Conservation (phyloP, 179 eudicot genomes). For the Spergularia azorica region DNA sequence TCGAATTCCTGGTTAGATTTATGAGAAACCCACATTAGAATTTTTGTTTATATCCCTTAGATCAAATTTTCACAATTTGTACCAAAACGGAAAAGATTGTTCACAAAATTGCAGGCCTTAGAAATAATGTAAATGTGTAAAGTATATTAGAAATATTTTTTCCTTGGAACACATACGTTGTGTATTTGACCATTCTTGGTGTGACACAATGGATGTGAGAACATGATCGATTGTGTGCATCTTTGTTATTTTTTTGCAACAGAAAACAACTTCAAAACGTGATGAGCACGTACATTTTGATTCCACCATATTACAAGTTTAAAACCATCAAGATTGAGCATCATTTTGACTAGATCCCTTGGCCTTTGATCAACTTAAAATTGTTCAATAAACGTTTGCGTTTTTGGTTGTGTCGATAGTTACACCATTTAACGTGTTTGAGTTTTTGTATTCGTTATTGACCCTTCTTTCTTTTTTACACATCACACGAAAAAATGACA, state of each 20-base stretch:
- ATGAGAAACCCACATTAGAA: conserved; percentile 13
- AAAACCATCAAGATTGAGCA: background rate
- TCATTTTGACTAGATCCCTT: background rate
- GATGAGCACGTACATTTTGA: conserved; percentile 1
- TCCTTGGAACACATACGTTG: no score
- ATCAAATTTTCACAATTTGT: background rate
- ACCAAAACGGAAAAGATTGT: background rate
- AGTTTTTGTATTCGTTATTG: no score
- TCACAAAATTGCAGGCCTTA: no score
- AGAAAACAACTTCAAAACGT: background rate
- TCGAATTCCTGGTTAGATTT: conserved; percentile 29
- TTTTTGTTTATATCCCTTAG: background rate
- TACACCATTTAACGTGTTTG: no score
- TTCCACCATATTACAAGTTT: background rate
- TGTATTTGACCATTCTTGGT: background rate
- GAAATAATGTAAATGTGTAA: no score
- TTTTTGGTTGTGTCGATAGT: no score
- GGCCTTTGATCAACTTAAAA: background rate
- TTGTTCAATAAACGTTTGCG: no score
- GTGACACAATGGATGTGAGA: conserved; percentile 14
- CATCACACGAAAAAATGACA: no score
- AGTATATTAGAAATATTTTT: no score
- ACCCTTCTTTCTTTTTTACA: no score
- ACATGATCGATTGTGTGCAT: conserved; percentile 17
- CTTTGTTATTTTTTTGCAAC: background rate